A percentile compares a stretch with the other conserved stretches of the same genome.
These are phyloP conservation scores for Celoporthe dispersa DNA, from an alignment of 2,329 filamentous ascomycete species.

Conservation along the genomic window DNA sequence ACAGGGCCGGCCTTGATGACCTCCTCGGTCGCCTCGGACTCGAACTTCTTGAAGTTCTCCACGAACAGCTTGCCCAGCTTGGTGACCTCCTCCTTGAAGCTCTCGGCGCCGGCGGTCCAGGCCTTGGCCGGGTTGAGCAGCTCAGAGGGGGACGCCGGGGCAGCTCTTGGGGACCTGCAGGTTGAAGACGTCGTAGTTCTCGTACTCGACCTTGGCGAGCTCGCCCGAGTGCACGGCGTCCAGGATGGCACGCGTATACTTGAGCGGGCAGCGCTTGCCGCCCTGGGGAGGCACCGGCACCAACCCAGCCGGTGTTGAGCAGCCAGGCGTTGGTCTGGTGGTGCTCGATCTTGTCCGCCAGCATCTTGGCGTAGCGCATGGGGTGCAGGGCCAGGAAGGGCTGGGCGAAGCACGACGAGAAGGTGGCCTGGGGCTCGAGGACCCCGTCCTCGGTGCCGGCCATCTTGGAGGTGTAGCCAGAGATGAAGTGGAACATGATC, in stretches of 20 bases:
- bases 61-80: conserved; percentile 90
- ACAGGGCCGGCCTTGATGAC: conserved; percentile 70
- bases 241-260: conserved; percentile 98
- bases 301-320: conserved; percentile 97
- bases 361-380: conserved; percentile 98
- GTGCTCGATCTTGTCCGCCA: conserved; percentile 94
- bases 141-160: conserved; percentile 86
- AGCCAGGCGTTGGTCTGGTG: conserved; percentile 98
- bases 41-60: conserved; percentile 98
- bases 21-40: conserved; percentile 78
- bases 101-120: conserved; percentile 81
- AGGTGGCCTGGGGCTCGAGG: conserved; percentile 96
- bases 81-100: conserved; percentile 85
- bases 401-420: conserved; percentile 99
- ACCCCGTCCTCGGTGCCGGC: conserved; percentile 97
- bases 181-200: conserved; percentile 97
- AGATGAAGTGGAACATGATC: conserved; percentile 99
- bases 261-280: conserved; percentile 95
- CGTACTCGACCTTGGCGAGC: conserved; percentile 90
- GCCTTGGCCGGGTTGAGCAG: conserved; percentile 92
- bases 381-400: conserved; percentile 98
- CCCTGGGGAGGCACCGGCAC: conserved; percentile 87
- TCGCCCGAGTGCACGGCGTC: conserved; percentile 98
- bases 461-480: conserved; percentile 99
- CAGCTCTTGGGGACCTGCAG: conserved; percentile 92